Evolutionary conservation across 441 rosid genomes (phyloP).

Genomic region (Erodium texanum): DNA sequence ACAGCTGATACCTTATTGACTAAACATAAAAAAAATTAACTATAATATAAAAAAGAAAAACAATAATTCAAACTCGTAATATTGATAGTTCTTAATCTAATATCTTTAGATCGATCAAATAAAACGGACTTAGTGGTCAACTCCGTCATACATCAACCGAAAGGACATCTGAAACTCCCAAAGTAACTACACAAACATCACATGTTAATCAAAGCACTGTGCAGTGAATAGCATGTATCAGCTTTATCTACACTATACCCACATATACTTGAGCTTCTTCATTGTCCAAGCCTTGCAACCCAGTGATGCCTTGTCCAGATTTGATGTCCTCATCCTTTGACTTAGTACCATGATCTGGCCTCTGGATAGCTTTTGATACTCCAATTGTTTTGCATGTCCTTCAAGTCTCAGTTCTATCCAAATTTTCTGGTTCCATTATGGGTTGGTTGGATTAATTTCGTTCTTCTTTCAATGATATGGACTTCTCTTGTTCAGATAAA

Average conservation of each 20-base stretch:
- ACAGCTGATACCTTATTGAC: no score
- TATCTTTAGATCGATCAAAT: no score
- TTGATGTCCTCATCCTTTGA: constrained; percentile 53
- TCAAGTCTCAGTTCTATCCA: constrained; percentile 6
- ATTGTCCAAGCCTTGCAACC: constrained; percentile 76
- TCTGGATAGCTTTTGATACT: constrained; percentile 29
- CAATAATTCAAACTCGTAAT: no score
- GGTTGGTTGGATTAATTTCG: constrained; percentile 17
- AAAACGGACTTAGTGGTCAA: no score
- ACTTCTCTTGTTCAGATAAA: constrained; percentile 25
- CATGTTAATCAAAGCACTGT: no score
- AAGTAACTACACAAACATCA: no score
- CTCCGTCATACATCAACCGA: no score
- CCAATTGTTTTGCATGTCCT: constrained; percentile 20
- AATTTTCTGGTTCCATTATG: constrained; percentile 19
- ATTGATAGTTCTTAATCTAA: no score
- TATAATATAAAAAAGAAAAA: no score
- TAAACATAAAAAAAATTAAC: no score
- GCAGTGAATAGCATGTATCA: constrained; percentile 81
- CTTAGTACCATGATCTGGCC: constrained; percentile 28
- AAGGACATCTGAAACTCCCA: no score
- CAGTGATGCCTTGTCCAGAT: constrained; percentile 60
- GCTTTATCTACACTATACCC: no score
- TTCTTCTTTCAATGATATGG: constrained; percentile 13
- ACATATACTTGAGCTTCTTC: constrained; percentile 94